Evolutionary conservation across 495 filamentous ascomycete genomes (phyloP), one percentile per base, ranked within the genome.

Genomic region (Alectoria sarmentosa): DNA sequence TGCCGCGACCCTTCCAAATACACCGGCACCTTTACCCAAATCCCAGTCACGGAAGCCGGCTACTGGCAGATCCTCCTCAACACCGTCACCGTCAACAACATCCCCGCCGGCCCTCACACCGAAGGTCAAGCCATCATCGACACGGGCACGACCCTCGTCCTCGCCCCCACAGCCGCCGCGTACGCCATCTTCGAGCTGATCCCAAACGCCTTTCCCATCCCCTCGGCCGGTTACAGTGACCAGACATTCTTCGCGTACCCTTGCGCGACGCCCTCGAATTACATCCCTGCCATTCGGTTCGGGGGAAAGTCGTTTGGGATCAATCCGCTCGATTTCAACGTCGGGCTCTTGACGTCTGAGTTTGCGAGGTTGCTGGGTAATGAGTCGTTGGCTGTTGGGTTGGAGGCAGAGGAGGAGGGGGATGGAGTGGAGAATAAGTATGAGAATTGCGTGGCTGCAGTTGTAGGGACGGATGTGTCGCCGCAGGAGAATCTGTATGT

Each of bases 111-210:
- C 49, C 5, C 26, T 13, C 5, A 5, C 28, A 54, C 49, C 26
- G 11, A 0, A 10, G 28, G 49, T 14, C 23, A 32, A 15, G 49
- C 49, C 1, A 54, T 54, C 11, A 54, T 54, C 49, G 49, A 54
- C 49, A 54, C 49, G 3, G 49, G 49, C 49, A 54, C 49, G 2
- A 54, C 49, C 3, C 28, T 54, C 26, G 15, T 70, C 38, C 49
- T 54, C 49, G 49, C 49, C 26, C 49, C 49, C 4, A 17, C 28
- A 1, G 49, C 49, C 49, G 49, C 49, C 23, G 49, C 49, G 6
- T 15, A 10, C 49, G 49, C 49, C 26, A 54, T 54, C 49, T 54
- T 54, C 15, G 49, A 7, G 13, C 49, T 30, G 5, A 7, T 54
- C 26, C 49, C 49, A 1, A 13, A 7, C 49, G 4, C 26, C 28